These are phyloP conservation scores for Yamadazyma kitorensis DNA, from an alignment of 805 yeast species.

Conservation along the genomic window DNA sequence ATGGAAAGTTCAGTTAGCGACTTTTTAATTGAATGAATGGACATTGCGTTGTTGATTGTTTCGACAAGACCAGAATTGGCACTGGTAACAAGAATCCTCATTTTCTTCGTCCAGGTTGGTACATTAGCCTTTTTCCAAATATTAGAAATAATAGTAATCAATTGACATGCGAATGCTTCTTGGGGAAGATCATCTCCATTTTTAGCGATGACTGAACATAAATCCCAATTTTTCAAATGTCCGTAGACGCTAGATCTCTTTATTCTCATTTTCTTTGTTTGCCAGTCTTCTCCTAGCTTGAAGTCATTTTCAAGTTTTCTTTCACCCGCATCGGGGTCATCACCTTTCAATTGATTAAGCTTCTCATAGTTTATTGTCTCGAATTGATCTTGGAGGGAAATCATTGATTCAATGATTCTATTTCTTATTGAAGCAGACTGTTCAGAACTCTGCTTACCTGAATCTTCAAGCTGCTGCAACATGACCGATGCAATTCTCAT, in stretches of 20 bases:
- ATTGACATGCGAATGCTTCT: slow-evolving; percentile 96
- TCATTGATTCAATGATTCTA: slow-evolving; percentile 34
- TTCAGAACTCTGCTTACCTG: slow-evolving; percentile 51
- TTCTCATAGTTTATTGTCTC: slow-evolving; percentile 34
- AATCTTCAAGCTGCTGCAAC: slow-evolving; percentile 85
- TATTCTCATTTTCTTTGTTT: slow-evolving; percentile 73
- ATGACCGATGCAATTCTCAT: slow-evolving; percentile 96
- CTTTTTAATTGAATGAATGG: slow-evolving; percentile 92
- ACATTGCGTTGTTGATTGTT: slow-evolving; percentile 91
- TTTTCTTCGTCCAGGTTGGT: slow-evolving; percentile 86
- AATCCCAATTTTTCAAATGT: slow-evolving; percentile 87
- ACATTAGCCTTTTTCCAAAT: slow-evolving; percentile 74
- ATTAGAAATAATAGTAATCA: slow-evolving; percentile 81
- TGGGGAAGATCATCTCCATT: slow-evolving; percentile 95
- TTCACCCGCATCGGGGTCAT: slow-evolving; percentile 59
- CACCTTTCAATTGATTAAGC: slow-evolving; percentile 58
- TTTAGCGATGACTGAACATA: slow-evolving; percentile 92
- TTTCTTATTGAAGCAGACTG: slow-evolving; percentile 28
- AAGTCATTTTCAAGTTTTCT: slow-evolving; percentile 90
- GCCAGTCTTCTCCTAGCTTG: slow-evolving; percentile 95
- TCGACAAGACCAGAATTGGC: slow-evolving; percentile 91
- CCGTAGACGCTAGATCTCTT: slow-evolving; percentile 78
- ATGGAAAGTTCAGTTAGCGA: slow-evolving; percentile 77
- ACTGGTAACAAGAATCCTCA: slow-evolving; percentile 90
- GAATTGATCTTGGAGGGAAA: slow-evolving; percentile 37